Evolutionary conservation across 371 early-diverging fungal genomes (phyloP), one percentile per base, ranked within the genome.

Genomic region (Batkoa obscura): DNA sequence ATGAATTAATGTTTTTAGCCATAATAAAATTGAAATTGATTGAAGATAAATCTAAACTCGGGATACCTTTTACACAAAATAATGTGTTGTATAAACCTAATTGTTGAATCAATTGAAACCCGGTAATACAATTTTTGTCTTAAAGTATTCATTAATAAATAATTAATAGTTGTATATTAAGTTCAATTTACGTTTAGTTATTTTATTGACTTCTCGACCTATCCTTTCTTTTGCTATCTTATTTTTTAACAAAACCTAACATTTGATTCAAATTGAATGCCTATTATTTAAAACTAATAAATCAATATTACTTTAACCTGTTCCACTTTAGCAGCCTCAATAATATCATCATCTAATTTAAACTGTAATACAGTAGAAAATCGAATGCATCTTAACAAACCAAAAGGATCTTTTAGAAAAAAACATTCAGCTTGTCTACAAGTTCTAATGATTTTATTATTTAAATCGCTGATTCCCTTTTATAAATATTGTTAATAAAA

Each of bases 201-300:
- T 99, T 71, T 99, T 99, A 50, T 86, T 84, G 8, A 99, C 58
- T 66, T 99, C 99, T 0, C 72, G 79, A 15, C 96, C 93, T 45
- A 99, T 79, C 34, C 99, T 79, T 62, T 99, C 99, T 56, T 87
- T 75, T 58, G 93, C 91, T 55, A 99, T 88, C 64, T 99, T 98
- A 5, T 69, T 66, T 8, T 60, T 66, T 32, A 99, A 69, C 1
- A 85, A 88, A 15, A 64, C 43, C 65, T 75, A 38, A 32, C 62
- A 48, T 37, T 8, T 38, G 3, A 17, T 12, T 13, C 35, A 8
- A 48, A 43, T 13, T 48, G 12, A 61, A 31, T n/a, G n/a, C 41
- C 17, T 13, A 32, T 8, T 1, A n/a, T 3, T 47, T 35, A 30
- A 32, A 17, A 23, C 3, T 3, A 55, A 17, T 33, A 33, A n/a